These are phyloP conservation scores for Starmerella vitae DNA, from an alignment of 805 yeast genomes.

Conservation along the genomic window DNA sequence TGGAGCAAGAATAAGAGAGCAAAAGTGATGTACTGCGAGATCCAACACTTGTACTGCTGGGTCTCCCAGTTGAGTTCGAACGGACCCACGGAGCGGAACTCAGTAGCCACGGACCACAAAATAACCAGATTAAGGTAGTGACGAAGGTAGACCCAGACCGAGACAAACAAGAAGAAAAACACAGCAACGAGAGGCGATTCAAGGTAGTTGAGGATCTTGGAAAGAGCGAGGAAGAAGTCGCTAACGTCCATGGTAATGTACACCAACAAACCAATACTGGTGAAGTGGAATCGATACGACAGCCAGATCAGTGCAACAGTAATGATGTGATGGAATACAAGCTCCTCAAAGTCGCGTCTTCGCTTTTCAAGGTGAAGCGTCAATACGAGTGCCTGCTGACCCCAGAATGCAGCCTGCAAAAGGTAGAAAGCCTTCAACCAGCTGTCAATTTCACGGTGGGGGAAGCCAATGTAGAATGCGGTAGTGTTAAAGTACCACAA, in stretches of 20 bases:
- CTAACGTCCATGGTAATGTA: conserved; percentile 94
- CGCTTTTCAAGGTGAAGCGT: conserved; percentile 83
- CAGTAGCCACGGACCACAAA: conserved; percentile 47
- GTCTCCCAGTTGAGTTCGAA: conserved; percentile 70
- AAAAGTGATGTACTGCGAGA: conserved; percentile 84
- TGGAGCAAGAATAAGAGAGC: conserved; percentile 65
- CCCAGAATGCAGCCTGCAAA: conserved; percentile 94
- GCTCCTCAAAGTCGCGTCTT: conserved; percentile 82
- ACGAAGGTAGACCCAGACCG: conserved; percentile 75
- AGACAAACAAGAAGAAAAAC: conserved; percentile 53
- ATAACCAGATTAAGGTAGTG: conserved; percentile 73
- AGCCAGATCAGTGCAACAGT: conserved; percentile 77
- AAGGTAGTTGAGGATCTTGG: conserved; percentile 79
- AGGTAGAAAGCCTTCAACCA: conserved; percentile 70
- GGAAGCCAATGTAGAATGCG: conserved; percentile 66
- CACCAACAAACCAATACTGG: conserved; percentile 85
- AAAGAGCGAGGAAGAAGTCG: conserved; percentile 71
- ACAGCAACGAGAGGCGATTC: conserved; percentile 52
- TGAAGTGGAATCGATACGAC: conserved; percentile 87
- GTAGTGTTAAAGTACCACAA: conserved; percentile 82
- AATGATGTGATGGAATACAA: conserved; percentile 83
- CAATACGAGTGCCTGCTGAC: conserved; percentile 81
- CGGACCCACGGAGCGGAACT: conserved; percentile 74
- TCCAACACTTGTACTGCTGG: conserved; percentile 93
- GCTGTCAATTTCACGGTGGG: conserved; percentile 62